Evolutionary conservation across 208 protist genomes (phyloP), one percentile per base, ranked within the genome.

Genomic region (Jaenimonas drosophilae): DNA sequence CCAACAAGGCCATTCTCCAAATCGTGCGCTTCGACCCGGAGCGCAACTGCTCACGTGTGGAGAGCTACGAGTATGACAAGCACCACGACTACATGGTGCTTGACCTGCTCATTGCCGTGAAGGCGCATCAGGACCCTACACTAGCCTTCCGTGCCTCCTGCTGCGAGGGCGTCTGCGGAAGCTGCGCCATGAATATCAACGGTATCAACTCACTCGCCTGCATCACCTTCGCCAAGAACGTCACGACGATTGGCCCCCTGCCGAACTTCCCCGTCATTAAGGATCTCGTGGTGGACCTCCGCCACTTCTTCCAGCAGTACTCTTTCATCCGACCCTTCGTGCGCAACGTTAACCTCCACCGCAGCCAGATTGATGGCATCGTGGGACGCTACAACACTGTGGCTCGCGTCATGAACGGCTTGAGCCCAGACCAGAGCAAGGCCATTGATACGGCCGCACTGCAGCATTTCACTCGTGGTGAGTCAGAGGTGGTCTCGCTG

Each of bases 161-260:
- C 60, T 92, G 84, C 50, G 84, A 95, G 59, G 88, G 88, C 12
- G 86, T 95, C 32, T 95, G 88, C 50, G 88, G 88, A n/a, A 91
- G 81, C 67, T 95, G 88, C 41, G 88, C 88, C n/a, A 95, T 95
- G 88, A 95, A 89, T 59, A 94, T 95, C 54, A 95, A 95, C 61
- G 88, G 88, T 19, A 79, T 92, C 58, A 95, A 95, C 76, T 88
- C 82, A 30, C 76, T 95, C 16, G 88, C 88, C 23, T 95, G 88
- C 58, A 86, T 94, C 31, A 93, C 81, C 0, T 89, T 90, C 27
- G 83, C 80, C 9, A 64, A 84, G 47, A 48, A 93, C 11, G 62
- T 84, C 26, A 94, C 88, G 12, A 92, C 78, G 14, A 65, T 95
- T 3, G 79, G 68, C 2, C 88, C 88, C 21, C 66, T 95, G 42